These are phyloP conservation scores for Paramyrothecium roridum DNA, from an alignment of 2,329 filamentous ascomycete genomes.

Conservation along the genomic window DNA sequence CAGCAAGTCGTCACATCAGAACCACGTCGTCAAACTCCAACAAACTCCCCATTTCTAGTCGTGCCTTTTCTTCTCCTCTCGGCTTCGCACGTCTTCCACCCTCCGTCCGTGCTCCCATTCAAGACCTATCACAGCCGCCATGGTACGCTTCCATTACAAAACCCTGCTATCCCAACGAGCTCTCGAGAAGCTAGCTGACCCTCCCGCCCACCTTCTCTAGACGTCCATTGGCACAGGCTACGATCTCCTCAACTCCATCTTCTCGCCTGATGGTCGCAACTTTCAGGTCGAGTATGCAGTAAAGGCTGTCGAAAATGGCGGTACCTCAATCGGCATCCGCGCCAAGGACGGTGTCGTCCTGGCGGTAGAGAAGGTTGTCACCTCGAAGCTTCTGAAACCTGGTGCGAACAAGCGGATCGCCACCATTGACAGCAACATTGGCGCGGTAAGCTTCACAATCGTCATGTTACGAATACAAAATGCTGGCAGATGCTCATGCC, in stretches of 20 bases:
- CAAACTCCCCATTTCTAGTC: constrained; percentile 9
- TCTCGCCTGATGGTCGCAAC: constrained; percentile 97
- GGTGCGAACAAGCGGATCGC: constrained; percentile 97
- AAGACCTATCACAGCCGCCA: constrained; percentile 19
- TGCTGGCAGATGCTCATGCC: constrained; percentile 6
- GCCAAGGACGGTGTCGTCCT: constrained; percentile 97
- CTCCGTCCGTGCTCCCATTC: background rate
- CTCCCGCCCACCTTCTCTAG: constrained; percentile 42
- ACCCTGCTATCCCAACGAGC: constrained; percentile 8
- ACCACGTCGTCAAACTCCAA: constrained; percentile 12
- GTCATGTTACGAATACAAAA: background rate
- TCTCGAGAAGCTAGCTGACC: constrained; percentile 14
- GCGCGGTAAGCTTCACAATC: constrained; percentile 66
- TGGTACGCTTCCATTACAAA: constrained; percentile 23
- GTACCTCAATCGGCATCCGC: constrained; percentile 91
- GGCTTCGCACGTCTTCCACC: background rate
- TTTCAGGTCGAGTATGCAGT: constrained; percentile 99
- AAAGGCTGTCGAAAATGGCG: constrained; percentile 97
- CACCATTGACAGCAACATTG: constrained; percentile 89
- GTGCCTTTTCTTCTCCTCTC: constrained; percentile 11
- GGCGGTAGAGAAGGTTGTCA: constrained; percentile 93
- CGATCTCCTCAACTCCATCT: constrained; percentile 99
- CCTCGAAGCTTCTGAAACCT: constrained; percentile 91
- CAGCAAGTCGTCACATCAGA: constrained; percentile 9
- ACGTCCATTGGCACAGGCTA: constrained; percentile 99